A percentile compares a stretch with the other conserved stretches of the same genome.
Conservation (phyloP, 1,139 yeast genomes). For the Blastobotrys capitulatus region DNA sequence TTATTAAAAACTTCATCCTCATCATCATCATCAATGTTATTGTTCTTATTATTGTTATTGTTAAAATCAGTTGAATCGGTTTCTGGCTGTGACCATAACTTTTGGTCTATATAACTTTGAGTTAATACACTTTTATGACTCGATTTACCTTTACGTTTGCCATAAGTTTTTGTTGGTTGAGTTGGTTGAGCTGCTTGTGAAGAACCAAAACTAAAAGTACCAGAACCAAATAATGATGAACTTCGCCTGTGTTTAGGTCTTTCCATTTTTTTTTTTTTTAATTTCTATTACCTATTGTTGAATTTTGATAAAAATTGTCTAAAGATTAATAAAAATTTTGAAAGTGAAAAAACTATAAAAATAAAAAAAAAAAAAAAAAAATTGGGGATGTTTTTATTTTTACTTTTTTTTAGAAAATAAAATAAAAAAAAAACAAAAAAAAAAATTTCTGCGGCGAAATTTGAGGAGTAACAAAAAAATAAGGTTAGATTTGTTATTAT, state of each 20-base stretch:
- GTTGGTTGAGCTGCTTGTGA: background rate
- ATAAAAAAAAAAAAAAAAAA: background rate
- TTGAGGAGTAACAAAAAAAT: too few relatives aligned
- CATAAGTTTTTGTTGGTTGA: conserved; percentile 18
- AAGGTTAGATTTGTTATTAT: too few relatives aligned
- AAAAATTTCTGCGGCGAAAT: background rate
- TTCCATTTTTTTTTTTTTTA: conserved; percentile 4
- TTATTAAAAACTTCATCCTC: background rate
- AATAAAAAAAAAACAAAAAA: background rate
- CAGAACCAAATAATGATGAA: conserved; percentile 12
- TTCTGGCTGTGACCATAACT: conserved; percentile 22
- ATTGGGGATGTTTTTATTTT: too few relatives aligned
- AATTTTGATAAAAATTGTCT: too few relatives aligned
- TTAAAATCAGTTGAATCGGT: too few relatives aligned
- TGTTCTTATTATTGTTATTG: background rate
- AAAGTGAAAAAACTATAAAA: too few relatives aligned
- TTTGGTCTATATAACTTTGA: conserved; percentile 21
- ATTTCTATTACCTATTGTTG: too few relatives aligned
- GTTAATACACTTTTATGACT: conserved; percentile 20
- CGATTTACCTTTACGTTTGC: conserved; percentile 17
- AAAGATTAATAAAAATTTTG: too few relatives aligned
- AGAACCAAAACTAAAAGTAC: conserved; percentile 4
- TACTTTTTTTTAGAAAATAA: background rate
- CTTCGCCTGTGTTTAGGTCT: conserved; percentile 12
- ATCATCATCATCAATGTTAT: background rate